Percentiles rank a stretch among this genome's conserved stretches.
Conservation (phyloP, 2,329 filamentous ascomycete species). For the Pseudogymnoascus sp. region DNA sequence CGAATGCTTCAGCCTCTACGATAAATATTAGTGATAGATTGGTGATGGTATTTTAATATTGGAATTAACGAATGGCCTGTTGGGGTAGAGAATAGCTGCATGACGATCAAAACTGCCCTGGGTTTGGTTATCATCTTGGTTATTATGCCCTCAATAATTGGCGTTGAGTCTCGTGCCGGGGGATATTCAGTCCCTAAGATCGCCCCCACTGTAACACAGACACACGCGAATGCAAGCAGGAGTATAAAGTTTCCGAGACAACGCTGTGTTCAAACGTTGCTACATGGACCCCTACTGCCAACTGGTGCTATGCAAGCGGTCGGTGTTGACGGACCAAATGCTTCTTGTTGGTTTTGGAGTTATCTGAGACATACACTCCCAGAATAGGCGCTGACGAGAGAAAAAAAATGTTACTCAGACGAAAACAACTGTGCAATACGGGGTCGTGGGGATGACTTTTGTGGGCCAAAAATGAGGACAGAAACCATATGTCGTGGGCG, state of each 20-base stretch:
- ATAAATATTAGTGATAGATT: constrained; percentile 1
- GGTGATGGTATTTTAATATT: background rate
- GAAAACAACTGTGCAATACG: background rate
- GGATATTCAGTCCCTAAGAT: background rate
- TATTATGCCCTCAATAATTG: background rate
- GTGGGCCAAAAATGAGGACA: constrained; percentile 2
- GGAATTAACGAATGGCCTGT: background rate
- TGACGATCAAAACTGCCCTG: background rate
- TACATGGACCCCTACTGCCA: constrained; percentile 2
- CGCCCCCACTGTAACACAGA: background rate
- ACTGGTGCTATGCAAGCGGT: background rate
- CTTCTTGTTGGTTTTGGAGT: background rate
- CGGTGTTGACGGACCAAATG: background rate
- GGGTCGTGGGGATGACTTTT: background rate
- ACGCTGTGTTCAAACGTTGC: background rate
- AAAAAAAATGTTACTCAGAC: background rate
- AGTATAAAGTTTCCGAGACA: constrained; percentile 2
- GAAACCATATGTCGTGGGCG: background rate
- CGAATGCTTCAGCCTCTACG: background rate
- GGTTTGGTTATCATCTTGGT: background rate
- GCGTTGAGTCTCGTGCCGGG: background rate
- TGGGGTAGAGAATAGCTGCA: background rate
- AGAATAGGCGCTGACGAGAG: background rate
- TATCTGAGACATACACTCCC: background rate
- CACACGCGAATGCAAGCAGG: background rate